Base-by-base conservation (phyloP, 2,329 filamentous ascomycete species). In the Fusarium sp. region DNA sequence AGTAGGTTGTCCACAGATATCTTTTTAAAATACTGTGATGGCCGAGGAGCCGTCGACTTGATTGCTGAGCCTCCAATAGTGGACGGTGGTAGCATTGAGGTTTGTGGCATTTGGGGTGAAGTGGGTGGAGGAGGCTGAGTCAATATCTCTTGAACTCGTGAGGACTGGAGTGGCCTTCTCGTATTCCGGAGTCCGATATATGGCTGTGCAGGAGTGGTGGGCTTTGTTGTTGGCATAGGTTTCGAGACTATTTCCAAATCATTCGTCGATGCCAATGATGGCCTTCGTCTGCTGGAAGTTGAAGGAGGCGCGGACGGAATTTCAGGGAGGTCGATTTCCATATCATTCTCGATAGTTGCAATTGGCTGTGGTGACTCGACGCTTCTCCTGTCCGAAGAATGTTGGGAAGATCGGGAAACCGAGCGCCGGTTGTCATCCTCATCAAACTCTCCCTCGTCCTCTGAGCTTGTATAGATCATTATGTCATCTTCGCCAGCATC, bases 1-100 rank as follows among this genome's bases (percentile, higher is more conserved):
- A 66, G 25, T 10, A 59, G 70, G 31, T 45, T 57, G 12, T 54
- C 68, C 5, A 72, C 70, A 5, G 65, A 41, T 14, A 79, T 65
- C 5, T 60, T 76, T 17, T 66, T 60, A 38, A 76, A 65, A 39
- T 80, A 77, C 18, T 73, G 73, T 13, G 78, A 76, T 20, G 70
- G 46, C 10, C 63, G 71, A 14, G 75, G 69, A 33, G 68, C 47
- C 44, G 50, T 60, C 18, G 59, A 55, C 18, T 58, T 72, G 35
- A 72, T 53, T 9, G 64, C 46, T 10, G 72, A 72, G 11, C 69
- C 71, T 13, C 69, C 62, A 5, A 65, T 61, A 7, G 68, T 62
- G 3, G 72, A 68, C 5, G 77, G 68, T 9, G 70, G 70, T n/a
- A 59, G 55, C 33, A 71, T 67, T 7, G 74, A 68, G 22, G 68